A percentile compares a stretch with the other conserved stretches of the same genome.
Evolutionary conservation across 768 basidiomycete species (phyloP).

Genomic region (Trametopsis cervina): DNA sequence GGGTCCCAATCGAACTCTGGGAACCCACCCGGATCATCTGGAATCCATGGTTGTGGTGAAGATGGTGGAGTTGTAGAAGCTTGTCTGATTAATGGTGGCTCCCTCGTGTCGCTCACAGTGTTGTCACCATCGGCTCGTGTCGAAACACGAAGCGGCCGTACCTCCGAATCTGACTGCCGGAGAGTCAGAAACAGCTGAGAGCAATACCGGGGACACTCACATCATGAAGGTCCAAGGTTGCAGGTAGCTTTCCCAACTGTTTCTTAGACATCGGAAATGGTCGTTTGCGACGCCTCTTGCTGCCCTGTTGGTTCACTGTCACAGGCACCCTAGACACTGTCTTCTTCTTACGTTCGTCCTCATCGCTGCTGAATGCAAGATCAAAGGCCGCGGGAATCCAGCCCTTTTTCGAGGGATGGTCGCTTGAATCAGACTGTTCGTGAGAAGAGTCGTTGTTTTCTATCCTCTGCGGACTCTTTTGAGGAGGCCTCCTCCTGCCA

Average conservation of each 20-base stretch:
- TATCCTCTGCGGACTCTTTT: not conserved
- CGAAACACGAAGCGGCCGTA: too few species aligned
- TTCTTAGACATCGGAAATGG: constrained; percentile 1
- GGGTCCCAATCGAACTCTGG: too few species aligned
- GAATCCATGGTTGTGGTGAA: too few species aligned
- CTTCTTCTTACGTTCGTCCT: not conserved
- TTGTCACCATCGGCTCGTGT: too few species aligned
- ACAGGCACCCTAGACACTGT: too few species aligned
- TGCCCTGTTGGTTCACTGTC: too few species aligned
- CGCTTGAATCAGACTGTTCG: not conserved
- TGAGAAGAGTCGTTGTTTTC: not conserved
- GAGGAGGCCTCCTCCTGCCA: not conserved
- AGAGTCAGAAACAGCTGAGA: too few species aligned
- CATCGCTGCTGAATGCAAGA: not conserved
- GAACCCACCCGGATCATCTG: too few species aligned
- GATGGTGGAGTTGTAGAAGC: too few species aligned
- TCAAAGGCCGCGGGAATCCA: not conserved
- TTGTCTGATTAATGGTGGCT: too few species aligned
- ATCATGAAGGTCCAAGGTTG: not conserved
- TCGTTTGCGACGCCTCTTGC: not conserved
- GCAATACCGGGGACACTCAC: not conserved
- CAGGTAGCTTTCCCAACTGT: not conserved
- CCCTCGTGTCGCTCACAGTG: too few species aligned
- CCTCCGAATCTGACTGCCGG: too few species aligned
- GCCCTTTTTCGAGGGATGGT: not conserved